Percentiles rank a stretch among this genome's conserved stretches.
These are phyloP conservation scores for Stentor roeselii DNA, from an alignment of 73 alveolate species.

Conservation along the genomic window DNA sequence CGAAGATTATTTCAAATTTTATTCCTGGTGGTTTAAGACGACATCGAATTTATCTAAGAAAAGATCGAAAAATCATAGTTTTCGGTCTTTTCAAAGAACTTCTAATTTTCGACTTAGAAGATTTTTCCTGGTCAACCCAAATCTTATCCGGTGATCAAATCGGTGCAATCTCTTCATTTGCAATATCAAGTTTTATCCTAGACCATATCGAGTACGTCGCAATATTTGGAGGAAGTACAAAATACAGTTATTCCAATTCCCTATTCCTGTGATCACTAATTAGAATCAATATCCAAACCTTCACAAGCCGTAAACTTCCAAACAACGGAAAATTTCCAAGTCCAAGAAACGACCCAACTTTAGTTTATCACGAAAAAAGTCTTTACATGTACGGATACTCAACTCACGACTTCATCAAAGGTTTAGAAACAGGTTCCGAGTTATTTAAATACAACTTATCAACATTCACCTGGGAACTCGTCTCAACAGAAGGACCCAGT, in stretches of 20 bases:
- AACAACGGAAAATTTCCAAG: neutral
- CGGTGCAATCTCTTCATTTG: neutral
- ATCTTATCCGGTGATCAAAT: neutral
- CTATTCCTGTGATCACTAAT: neutral
- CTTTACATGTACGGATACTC: neutral
- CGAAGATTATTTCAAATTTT: neutral
- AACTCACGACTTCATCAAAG: too few relatives aligned
- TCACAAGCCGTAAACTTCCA: neutral
- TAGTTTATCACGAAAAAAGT: neutral
- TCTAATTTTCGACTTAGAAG: neutral
- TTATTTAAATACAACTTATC: neutral
- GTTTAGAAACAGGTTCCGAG: too few relatives aligned
- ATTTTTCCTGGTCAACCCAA: neutral
- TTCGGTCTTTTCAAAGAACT: constrained; percentile 7
- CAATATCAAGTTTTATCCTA: neutral
- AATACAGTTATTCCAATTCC: too few relatives aligned
- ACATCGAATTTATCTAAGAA: neutral
- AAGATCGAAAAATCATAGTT: neutral
- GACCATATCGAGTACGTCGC: neutral
- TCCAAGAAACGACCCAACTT: neutral
- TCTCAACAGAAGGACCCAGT: neutral
- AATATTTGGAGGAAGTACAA: neutral
- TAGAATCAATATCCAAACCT: neutral
- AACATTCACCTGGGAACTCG: neutral
- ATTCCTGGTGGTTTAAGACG: neutral